Evolutionary conservation across 2,329 filamentous ascomycete species (phyloP), one percentile per base, ranked within the genome.

Genomic region (Calonectria fujianensis): DNA sequence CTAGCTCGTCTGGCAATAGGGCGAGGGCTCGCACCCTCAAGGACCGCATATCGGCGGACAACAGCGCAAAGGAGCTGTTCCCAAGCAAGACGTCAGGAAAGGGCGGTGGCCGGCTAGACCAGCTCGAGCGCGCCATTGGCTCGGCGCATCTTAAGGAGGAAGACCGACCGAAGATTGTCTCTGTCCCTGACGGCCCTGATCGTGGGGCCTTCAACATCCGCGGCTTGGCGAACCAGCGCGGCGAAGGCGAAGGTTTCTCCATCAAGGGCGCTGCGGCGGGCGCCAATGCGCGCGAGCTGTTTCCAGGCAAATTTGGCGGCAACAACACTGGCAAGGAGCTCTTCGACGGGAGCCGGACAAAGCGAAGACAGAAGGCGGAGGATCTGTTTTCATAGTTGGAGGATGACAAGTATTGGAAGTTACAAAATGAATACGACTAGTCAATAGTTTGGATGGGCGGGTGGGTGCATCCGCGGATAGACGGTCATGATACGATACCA

Each of bases 311-410:
- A 77, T 90, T 92, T 57, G 87, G 87, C 32, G 77, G 76, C n/a
- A 76, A 68, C 52, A 94, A 95, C 81, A 85, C 89, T 2, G 91
- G 91, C 65, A 95, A 94, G 84, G 94, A 96, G 82, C 84, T 95
- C 20, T 94, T 95, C 80, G 74, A 91, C 87, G 76, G 81, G 92
- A 32, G 77, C 31, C 78, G 81, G 64, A 68, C 83, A 77, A 77
- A 94, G 94, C 83, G 84, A 75, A 90, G 94, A 77, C 91, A 93
- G 79, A 92, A 88, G 81, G 94, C 94, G 0, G 93, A 95, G 79
- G 94, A 96, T 85, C 87, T 94, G 76, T 96, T 95, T 82, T 88
- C 89, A 75, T 95, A 84, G 70, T 52, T 67, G 64, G 57, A 41
- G 45, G 41, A 24, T 13, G 16, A 45, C 31, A 31, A 41, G 24